phyloP scores from a whole-genome alignment of 106 monocot genomes.

The Dendrobium catenatum region DNA sequence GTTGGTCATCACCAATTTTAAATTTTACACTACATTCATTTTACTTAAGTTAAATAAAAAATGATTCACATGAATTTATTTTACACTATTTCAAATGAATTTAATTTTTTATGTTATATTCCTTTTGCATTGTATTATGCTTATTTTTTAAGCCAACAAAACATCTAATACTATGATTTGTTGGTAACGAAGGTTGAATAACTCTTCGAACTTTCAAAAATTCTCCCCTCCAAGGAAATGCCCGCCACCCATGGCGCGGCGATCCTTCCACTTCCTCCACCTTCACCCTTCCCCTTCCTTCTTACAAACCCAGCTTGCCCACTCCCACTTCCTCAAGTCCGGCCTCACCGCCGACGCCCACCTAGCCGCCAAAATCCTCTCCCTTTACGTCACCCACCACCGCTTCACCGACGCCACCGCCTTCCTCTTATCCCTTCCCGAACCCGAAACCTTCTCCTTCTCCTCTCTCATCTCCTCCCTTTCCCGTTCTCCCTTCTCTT shows the following conservation, averaged over 20 bases:
- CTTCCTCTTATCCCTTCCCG: slow-evolving; percentile 20
- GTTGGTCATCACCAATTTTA: too few species aligned
- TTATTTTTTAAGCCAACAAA: too few species aligned
- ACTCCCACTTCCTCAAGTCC: slow-evolving; percentile 31
- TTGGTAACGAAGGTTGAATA: too few species aligned
- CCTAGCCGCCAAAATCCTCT: slow-evolving; percentile 25
- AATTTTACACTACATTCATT: too few species aligned
- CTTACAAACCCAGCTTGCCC: slow-evolving; percentile 16
- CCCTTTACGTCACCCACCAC: slow-evolving; percentile 24
- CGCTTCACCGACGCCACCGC: slow-evolving; percentile 15
- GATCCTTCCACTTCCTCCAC: not conserved
- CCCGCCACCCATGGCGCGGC: not conserved
- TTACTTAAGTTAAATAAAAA: too few species aligned
- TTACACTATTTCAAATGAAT: too few species aligned
- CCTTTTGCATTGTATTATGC: too few species aligned
- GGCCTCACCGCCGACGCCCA: slow-evolving; percentile 24
- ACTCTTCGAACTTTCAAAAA: too few species aligned
- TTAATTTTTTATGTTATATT: too few species aligned
- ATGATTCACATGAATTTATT: too few species aligned
- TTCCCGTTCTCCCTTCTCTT: slow-evolving; percentile 7
- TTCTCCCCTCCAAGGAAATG: not conserved
- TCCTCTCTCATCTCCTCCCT: slow-evolving; percentile 39
- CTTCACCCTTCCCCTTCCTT: slow-evolving; percentile 7
- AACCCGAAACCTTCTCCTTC: slow-evolving; percentile 28
- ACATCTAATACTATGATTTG: too few species aligned